Percentiles rank a stretch among this genome's conserved stretches.
phyloP scores from a whole-genome alignment of 768 basidiomycete species.

The Leucocoprinus leucothites region DNA sequence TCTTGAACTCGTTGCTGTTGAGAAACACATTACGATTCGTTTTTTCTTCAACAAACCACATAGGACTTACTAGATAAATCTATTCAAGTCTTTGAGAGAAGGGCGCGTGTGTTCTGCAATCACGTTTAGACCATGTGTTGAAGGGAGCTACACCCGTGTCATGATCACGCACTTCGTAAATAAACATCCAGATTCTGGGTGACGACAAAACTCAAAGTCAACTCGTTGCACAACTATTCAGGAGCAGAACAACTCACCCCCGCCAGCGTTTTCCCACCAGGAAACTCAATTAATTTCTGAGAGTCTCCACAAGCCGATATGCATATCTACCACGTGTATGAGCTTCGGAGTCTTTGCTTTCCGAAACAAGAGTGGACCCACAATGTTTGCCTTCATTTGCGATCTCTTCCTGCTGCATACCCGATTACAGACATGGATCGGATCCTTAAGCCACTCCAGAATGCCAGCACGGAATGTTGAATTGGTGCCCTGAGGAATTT shows the following conservation, averaged over 20 bases:
- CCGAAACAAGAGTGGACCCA: neutral
- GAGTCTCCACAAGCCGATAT: conserved; percentile 16
- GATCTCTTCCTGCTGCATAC: conserved; percentile 6
- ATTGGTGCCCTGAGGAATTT: neutral
- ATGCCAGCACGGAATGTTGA: neutral
- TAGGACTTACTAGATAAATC: too few relatives aligned
- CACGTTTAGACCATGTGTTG: too few relatives aligned
- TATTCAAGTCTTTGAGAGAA: too few relatives aligned
- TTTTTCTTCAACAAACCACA: too few relatives aligned
- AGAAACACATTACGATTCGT: too few relatives aligned
- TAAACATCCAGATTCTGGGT: neutral
- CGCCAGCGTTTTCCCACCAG: neutral
- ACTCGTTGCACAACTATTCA: neutral
- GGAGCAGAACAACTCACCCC: neutral
- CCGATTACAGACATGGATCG: neutral
- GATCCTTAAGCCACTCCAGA: neutral
- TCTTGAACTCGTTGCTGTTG: too few relatives aligned
- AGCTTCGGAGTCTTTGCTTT: neutral
- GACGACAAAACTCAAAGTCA: neutral
- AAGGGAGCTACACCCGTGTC: too few relatives aligned
- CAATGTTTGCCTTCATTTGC: conserved; percentile 3
- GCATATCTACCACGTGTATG: conserved; percentile 5
- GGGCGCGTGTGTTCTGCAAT: too few relatives aligned
- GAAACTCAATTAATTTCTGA: neutral
- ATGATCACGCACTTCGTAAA: neutral